These are phyloP conservation scores for Spongiforma sp. DNA, from an alignment of 1,284 basidiomycete species.

Conservation along the genomic window DNA sequence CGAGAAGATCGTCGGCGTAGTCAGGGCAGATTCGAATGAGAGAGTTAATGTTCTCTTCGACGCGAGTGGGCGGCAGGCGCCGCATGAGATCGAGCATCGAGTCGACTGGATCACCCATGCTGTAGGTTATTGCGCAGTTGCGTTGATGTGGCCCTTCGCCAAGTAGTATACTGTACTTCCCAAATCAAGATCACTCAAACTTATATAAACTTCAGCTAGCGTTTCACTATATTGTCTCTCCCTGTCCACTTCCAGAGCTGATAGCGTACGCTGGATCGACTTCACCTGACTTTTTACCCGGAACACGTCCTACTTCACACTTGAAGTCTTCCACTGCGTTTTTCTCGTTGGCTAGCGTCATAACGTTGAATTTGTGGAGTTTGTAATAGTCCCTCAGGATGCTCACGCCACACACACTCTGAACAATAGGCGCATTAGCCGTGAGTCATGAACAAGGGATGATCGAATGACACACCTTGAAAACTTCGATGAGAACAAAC, in stretches of 20 bases:
- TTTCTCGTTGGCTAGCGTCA: constrained; percentile 59
- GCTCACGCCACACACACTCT: constrained; percentile 77
- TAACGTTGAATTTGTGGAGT: constrained; percentile 75
- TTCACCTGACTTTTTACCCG: constrained; percentile 17
- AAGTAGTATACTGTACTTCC: constrained; percentile 3
- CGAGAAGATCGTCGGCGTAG: constrained; percentile 93
- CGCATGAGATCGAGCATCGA: constrained; percentile 96
- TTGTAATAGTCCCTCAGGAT: constrained; percentile 73
- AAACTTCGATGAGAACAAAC: constrained; percentile 79
- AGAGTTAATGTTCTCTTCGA: constrained; percentile 87
- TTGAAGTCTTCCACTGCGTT: constrained; percentile 32
- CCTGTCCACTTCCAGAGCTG: neutral
- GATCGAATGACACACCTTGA: constrained; percentile 60
- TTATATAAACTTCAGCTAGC: neutral
- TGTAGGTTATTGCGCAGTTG: constrained; percentile 7
- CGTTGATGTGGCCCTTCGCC: constrained; percentile 2
- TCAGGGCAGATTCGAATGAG: constrained; percentile 91
- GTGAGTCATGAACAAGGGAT: constrained; percentile 7
- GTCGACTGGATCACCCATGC: constrained; percentile 80
- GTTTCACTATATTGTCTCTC: neutral
- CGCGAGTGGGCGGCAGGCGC: constrained; percentile 90
- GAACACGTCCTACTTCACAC: constrained; percentile 33
- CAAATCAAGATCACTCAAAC: constrained; percentile 22
- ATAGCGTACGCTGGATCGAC: neutral
- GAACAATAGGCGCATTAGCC: constrained; percentile 6